Conservation (phyloP, 345 rosid genomes). For the Pugionium dolabratum region DNA sequence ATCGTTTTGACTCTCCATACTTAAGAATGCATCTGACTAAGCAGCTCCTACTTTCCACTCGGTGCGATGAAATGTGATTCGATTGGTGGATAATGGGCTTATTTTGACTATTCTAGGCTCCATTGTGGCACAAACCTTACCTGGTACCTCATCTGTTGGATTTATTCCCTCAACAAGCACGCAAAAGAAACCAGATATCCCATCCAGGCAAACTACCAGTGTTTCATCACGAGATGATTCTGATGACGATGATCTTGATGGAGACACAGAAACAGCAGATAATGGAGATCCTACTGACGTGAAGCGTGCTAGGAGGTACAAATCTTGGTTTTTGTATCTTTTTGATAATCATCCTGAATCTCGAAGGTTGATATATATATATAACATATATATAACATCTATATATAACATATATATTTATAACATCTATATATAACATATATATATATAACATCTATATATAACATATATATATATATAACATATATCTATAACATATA, state of each 20-base stretch:
- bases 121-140: slow-evolving; percentile 32
- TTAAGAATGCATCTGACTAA: too few relatives aligned
- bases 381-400: too few relatives aligned
- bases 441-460: too few relatives aligned
- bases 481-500: too few relatives aligned
- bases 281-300: slow-evolving; percentile 57
- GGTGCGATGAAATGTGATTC: slow-evolving; percentile 1
- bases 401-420: too few relatives aligned
- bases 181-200: slow-evolving; percentile 51
- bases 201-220: slow-evolving; percentile 69
- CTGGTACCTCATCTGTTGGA: slow-evolving; percentile 34
- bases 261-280: slow-evolving; percentile 70
- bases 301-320: slow-evolving; percentile 76
- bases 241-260: slow-evolving; percentile 86
- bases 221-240: slow-evolving; percentile 93
- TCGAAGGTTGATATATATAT: not conserved
- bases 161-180: slow-evolving; percentile 38
- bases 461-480: too few relatives aligned
- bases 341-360: slow-evolving; percentile 7
- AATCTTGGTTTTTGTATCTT: slow-evolving; percentile 1
- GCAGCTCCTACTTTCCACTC: too few relatives aligned
- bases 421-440: too few relatives aligned
- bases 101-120: slow-evolving; percentile 27
- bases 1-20: too few relatives aligned
- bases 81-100: slow-evolving; percentile 13